These are phyloP conservation scores for Fusarium secorum DNA, from an alignment of 2,329 filamentous ascomycete species.

Conservation along the genomic window DNA sequence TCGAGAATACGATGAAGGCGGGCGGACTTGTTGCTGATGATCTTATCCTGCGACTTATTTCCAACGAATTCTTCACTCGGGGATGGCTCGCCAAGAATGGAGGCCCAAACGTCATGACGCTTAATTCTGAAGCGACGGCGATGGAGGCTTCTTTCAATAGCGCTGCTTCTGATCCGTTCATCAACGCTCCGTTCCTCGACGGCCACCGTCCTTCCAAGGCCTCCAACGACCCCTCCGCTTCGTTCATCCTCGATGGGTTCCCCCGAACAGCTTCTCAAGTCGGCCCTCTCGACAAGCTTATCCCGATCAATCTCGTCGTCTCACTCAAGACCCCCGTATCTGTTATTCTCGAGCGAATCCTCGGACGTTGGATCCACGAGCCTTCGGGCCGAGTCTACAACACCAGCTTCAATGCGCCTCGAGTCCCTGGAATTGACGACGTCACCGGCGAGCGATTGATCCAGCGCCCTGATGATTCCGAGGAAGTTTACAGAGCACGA, in stretches of 20 bases:
- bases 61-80: conserved; percentile 83
- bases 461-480: conserved; percentile 84
- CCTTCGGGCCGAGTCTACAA: conserved; percentile 95
- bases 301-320: conserved; percentile 95
- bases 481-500: conserved; percentile 83
- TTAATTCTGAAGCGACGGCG: conserved; percentile 54
- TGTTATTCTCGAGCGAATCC: conserved; percentile 88
- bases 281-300: conserved; percentile 74
- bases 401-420: conserved; percentile 88
- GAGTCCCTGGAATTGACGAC: conserved; percentile 83
- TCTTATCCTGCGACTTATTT: conserved; percentile 91
- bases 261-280: conserved; percentile 88
- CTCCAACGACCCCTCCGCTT: conserved; percentile 77
- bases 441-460: conserved; percentile 87
- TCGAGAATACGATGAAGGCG: conserved; percentile 85
- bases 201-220: conserved; percentile 52
- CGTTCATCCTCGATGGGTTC: conserved; percentile 96
- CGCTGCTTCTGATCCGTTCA: conserved; percentile 50
- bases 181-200: conserved; percentile 51
- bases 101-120: conserved; percentile 59
- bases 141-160: conserved; percentile 49
- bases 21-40: conserved; percentile 91
- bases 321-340: conserved; percentile 84
- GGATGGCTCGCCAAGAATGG: conserved; percentile 76
- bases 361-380: conserved; percentile 92